A percentile compares a stretch with the other conserved stretches of the same genome.
Conservation (phyloP, 768 basidiomycete genomes). For the Tulasnella sp. region DNA sequence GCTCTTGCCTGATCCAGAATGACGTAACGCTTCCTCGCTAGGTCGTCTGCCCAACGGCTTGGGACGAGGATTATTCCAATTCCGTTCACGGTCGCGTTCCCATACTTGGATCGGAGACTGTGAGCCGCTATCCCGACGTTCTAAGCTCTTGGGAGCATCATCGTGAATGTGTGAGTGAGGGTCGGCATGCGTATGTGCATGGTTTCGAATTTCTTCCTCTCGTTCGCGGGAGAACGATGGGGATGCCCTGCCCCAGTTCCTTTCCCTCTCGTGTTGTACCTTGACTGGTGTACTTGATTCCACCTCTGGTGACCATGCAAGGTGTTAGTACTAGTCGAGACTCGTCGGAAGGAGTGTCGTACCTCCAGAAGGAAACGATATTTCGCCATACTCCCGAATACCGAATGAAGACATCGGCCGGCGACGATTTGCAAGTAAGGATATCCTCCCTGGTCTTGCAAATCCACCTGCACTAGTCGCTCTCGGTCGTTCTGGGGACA, state of each 20-base stretch:
- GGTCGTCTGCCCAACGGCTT: not conserved
- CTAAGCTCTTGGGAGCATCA: not conserved
- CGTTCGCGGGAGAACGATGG: not conserved
- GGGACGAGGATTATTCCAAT: slow-evolving; percentile 9
- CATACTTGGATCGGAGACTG: not conserved
- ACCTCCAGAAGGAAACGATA: slow-evolving; percentile 13
- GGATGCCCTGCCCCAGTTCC: not conserved
- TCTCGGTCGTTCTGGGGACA: not conserved
- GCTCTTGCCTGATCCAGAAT: not conserved
- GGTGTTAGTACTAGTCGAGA: not conserved
- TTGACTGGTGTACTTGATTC: slow-evolving; percentile 13
- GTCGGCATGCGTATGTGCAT: no score
- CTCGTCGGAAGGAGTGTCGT: not conserved
- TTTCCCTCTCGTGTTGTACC: not conserved
- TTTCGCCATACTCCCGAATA: slow-evolving; percentile 7
- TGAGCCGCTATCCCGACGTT: not conserved
- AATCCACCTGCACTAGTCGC: not conserved
- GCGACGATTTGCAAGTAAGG: not conserved
- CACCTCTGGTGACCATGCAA: slow-evolving; percentile 1
- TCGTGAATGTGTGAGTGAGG: no score
- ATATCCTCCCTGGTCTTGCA: slow-evolving; percentile 1
- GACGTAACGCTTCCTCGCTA: no score
- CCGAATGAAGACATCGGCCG: slow-evolving; percentile 5
- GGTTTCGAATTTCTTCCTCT: no score
- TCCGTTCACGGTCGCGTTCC: slow-evolving; percentile 8